Percentiles rank a stretch among this genome's conserved stretches.
phyloP scores from a whole-genome alignment of 2,329 filamentous ascomycete species.

The Fonsecaea monophora region DNA sequence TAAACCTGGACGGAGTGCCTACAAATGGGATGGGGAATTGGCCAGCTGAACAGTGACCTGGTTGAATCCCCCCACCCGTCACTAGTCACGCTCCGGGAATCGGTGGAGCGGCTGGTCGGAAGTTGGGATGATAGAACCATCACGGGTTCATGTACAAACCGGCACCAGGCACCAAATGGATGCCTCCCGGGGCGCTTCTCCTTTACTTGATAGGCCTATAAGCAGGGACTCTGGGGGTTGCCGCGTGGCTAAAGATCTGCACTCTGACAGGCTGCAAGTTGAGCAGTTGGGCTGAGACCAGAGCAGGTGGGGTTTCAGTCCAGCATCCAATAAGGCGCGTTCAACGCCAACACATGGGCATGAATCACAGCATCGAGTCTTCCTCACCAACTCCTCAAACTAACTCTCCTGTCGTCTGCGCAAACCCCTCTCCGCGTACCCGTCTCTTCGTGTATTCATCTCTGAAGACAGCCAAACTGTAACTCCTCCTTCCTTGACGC shows the following conservation, averaged over 20 bases:
- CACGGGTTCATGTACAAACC: slow-evolving; percentile 3
- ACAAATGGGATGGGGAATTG: not conserved
- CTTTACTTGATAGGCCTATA: not conserved
- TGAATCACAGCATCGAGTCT: not conserved
- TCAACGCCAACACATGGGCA: slow-evolving; percentile 13
- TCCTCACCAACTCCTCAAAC: not conserved
- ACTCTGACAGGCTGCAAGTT: not conserved
- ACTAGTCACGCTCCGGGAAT: not conserved
- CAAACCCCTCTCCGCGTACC: not conserved
- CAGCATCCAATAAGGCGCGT: slow-evolving; percentile 7
- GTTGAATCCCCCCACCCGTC: not conserved
- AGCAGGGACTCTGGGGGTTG: slow-evolving; percentile 3
- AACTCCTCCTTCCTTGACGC: not conserved
- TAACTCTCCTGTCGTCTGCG: not conserved
- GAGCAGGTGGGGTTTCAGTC: not conserved
- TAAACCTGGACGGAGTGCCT: not conserved
- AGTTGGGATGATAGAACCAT: not conserved
- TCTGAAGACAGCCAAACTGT: not conserved
- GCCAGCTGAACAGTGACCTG: not conserved
- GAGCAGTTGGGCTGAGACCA: slow-evolving; percentile 4
- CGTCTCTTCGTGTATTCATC: not conserved
- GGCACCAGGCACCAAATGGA: not conserved
- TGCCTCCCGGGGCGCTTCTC: not conserved
- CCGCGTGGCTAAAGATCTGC: slow-evolving; percentile 2
- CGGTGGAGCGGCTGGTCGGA: slow-evolving; percentile 7